These are phyloP conservation scores for Penicillium alfredii DNA, from an alignment of 495 filamentous ascomycete species.

Conservation along the genomic window DNA sequence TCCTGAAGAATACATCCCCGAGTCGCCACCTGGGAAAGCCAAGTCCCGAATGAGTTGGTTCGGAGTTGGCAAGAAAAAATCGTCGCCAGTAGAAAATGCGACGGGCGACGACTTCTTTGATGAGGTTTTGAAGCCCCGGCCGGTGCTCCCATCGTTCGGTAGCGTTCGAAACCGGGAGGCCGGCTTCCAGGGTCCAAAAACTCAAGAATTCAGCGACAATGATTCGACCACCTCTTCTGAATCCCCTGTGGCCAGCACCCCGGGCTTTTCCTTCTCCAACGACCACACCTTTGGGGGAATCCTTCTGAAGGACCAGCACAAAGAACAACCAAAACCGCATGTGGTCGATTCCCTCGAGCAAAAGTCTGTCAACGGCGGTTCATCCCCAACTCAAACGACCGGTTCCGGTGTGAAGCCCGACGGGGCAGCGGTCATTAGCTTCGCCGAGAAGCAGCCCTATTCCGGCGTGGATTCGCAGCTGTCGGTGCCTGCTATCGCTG, in stretches of 20 bases:
- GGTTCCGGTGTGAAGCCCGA: background rate
- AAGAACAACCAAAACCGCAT: slow-evolving; percentile 2
- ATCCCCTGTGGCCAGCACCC: slow-evolving; percentile 16
- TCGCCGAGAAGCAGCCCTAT: slow-evolving; percentile 6
- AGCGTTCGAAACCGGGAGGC: slow-evolving; percentile 55
- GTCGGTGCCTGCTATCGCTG: slow-evolving; percentile 40
- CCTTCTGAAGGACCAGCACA: slow-evolving; percentile 30
- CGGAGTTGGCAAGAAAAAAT: slow-evolving; percentile 46
- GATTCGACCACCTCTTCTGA: slow-evolving; percentile 35
- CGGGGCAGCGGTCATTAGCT: background rate
- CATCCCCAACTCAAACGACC: background rate
- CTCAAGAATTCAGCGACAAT: slow-evolving; percentile 32
- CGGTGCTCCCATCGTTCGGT: slow-evolving; percentile 76
- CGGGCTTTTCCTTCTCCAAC: slow-evolving; percentile 43
- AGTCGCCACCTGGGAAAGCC: slow-evolving; percentile 44
- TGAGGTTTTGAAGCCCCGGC: slow-evolving; percentile 65
- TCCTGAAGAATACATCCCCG: slow-evolving; percentile 40
- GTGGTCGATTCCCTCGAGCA: slow-evolving; percentile 12
- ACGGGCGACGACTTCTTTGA: slow-evolving; percentile 51
- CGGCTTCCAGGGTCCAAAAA: slow-evolving; percentile 9
- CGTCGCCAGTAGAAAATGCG: slow-evolving; percentile 30
- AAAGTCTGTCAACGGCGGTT: slow-evolving; percentile 8
- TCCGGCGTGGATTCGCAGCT: slow-evolving; percentile 7
- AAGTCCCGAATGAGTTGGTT: slow-evolving; percentile 50
- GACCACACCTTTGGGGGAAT: slow-evolving; percentile 61